These are phyloP conservation scores for Decorospora gaudefroyi DNA, from an alignment of 2,329 filamentous ascomycete genomes.

Conservation along the genomic window DNA sequence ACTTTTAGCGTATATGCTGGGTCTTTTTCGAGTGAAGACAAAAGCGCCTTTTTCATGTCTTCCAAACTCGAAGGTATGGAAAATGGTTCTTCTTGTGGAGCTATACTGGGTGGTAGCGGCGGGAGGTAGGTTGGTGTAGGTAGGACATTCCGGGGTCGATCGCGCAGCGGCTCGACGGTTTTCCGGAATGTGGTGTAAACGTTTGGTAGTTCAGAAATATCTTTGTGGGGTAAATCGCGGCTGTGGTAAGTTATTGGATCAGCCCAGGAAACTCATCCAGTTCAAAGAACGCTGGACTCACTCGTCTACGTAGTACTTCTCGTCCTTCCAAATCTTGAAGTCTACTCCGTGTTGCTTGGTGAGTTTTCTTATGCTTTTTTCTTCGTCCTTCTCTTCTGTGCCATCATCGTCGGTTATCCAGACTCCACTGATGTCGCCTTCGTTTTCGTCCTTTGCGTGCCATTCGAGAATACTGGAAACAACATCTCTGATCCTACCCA, in stretches of 20 bases:
- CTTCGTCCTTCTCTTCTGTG: conserved; percentile 69
- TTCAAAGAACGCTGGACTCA: conserved; percentile 51
- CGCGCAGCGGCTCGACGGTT: conserved; percentile 69
- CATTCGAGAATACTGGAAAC: conserved; percentile 61
- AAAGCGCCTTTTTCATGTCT: conserved; percentile 59
- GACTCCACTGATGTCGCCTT: conserved; percentile 62
- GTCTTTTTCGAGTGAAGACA: conserved; percentile 60
- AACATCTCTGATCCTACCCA: conserved; percentile 65
- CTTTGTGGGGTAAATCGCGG: conserved; percentile 65
- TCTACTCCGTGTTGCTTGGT: conserved; percentile 60
- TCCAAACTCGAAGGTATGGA: conserved; percentile 61
- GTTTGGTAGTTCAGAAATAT: conserved; percentile 67
- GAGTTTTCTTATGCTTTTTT: conserved; percentile 58
- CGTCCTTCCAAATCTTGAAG: conserved; percentile 71
- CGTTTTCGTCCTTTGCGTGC: conserved; percentile 37
- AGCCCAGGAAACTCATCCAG: background rate
- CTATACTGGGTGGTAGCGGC: conserved; percentile 60
- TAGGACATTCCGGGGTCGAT: conserved; percentile 63
- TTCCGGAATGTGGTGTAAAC: conserved; percentile 78
- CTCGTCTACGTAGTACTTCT: conserved; percentile 82
- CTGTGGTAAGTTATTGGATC: conserved; percentile 50
- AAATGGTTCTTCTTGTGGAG: conserved; percentile 66
- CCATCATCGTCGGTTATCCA: conserved; percentile 77
- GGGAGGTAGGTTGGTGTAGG: conserved; percentile 63
- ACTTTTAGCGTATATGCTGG: conserved; percentile 53